Base-by-base conservation (phyloP, 2,329 filamentous ascomycete species). In the Podosphaera fusca region DNA sequence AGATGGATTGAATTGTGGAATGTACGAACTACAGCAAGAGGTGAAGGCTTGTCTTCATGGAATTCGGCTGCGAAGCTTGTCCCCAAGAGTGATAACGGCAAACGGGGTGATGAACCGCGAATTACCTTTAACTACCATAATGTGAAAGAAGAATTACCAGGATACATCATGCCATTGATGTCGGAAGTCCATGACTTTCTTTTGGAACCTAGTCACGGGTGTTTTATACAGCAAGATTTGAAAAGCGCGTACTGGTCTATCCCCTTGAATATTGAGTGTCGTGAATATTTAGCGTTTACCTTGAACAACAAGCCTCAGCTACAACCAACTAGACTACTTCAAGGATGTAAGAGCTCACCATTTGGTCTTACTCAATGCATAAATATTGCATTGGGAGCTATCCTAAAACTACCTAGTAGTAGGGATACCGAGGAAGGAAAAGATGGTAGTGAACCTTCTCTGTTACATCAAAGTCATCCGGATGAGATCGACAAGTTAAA, bases 291-390 rank as follows among this genome's bases (percentile, higher is more conserved):
- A 14, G 31, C 50, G 8, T 52, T 52, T 31, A 52, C 50, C 29
- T 52, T 52, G 31, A 52, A 52, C n/a, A 52, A 52, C 31, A 52
- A 35, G 50, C 50, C 50, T 52, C 30, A 52, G 50, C 29, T 52
- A 35, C 50, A 52, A 21, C 50, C 33, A 14, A 52, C 50, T 14
- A 34, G 50, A 35, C 30, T 52, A 21, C 30, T 31, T 30, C 50
- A 52, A 35, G 50, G 50, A 52, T 52, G 4, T 14, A 8, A 52
- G 50, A 52, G 50, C 33, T 8, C 33, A n/a, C n/a, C n/a, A n/a
- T n/a, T n/a, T 52, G 50, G 50, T n/a, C 50, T 52, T 14, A 52
- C 50, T 4, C 50, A 52, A 30, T 52, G 50, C 33, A 52, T 52
- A 31, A 52, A 36, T 52, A 52, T 52, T 52, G 50, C 50, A 36